Percentiles rank a stretch among this genome's conserved stretches.
Evolutionary conservation across 352 stramenopile species (phyloP).

Genomic region (Lagenidium sp.): DNA sequence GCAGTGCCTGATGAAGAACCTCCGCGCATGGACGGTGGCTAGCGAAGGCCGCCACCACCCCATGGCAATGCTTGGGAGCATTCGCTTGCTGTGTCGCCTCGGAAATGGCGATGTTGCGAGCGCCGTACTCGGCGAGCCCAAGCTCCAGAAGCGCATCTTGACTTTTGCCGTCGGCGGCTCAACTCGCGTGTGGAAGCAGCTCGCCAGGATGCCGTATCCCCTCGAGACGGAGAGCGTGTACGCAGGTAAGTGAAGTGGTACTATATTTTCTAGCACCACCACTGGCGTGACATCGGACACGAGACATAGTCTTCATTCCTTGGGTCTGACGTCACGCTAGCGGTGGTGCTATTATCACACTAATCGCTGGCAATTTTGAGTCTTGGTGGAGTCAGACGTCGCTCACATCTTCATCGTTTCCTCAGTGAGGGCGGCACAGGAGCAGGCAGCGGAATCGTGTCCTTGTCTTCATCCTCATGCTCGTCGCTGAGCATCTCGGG

Average conservation of each 20-base stretch:
- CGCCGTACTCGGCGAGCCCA: slow-evolving; percentile 10
- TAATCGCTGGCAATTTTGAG: too few relatives aligned
- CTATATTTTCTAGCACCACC: too few relatives aligned
- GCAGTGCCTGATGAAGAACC: slow-evolving; percentile 36
- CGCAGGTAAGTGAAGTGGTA: neutral
- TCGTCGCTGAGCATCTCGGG: too few relatives aligned
- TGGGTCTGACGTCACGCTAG: too few relatives aligned
- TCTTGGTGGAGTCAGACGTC: too few relatives aligned
- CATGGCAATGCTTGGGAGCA: slow-evolving; percentile 24
- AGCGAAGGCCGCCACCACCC: slow-evolving; percentile 22
- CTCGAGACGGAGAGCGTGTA: slow-evolving; percentile 45
- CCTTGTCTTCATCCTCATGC: too few relatives aligned
- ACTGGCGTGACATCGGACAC: too few relatives aligned
- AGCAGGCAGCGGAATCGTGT: too few relatives aligned
- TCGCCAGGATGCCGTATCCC: slow-evolving; percentile 25
- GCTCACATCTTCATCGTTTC: too few relatives aligned
- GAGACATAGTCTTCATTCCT: too few relatives aligned
- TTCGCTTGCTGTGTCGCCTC: slow-evolving; percentile 48
- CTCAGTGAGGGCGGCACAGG: too few relatives aligned
- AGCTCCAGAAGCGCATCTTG: slow-evolving; percentile 45
- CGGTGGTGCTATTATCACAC: too few relatives aligned
- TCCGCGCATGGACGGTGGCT: slow-evolving; percentile 44
- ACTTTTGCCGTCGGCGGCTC: slow-evolving; percentile 53
- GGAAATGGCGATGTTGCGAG: slow-evolving; percentile 19
- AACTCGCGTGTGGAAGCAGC: slow-evolving; percentile 58